Percentiles rank a stretch among this genome's conserved stretches.
Conservation (phyloP, 1,284 basidiomycete species). For the Apiotrichum laibachii region DNA sequence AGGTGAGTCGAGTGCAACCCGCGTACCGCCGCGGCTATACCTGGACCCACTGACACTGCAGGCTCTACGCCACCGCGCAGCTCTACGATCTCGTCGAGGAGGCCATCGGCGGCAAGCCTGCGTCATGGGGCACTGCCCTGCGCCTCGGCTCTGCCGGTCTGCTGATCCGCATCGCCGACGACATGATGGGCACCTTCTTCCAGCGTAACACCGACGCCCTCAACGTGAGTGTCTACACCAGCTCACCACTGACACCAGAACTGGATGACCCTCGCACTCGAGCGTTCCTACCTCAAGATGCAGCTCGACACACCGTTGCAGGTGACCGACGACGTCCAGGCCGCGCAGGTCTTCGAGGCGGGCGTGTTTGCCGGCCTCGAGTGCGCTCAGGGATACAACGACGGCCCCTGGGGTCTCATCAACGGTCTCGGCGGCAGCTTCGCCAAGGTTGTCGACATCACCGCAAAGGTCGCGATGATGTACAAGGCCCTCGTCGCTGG, state of each 20-base stretch:
- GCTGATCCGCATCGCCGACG: not conserved
- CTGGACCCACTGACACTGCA: not conserved
- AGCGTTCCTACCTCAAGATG: conserved; percentile 71
- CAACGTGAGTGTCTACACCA: not conserved
- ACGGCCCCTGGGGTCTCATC: conserved; percentile 10
- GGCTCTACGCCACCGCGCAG: conserved; percentile 8
- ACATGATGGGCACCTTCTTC: not conserved
- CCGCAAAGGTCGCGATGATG: conserved; percentile 7
- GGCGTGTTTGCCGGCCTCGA: conserved; percentile 47
- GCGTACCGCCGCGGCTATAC: not conserved
- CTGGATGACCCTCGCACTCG: conserved; percentile 67
- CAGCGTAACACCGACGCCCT: not conserved
- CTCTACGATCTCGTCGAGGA: conserved; percentile 12
- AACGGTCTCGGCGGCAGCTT: conserved; percentile 10
- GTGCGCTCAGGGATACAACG: conserved; percentile 3
- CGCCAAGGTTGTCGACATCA: conserved; percentile 3
- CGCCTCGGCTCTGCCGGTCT: conserved; percentile 2
- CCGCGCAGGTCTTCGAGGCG: conserved; percentile 74
- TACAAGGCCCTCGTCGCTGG: conserved; percentile 6
- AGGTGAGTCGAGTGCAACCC: conserved; percentile 1
- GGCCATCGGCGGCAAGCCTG: conserved; percentile 3
- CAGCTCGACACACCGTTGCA: conserved; percentile 72
- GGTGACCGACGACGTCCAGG: conserved; percentile 64
- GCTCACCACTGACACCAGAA: conserved; percentile 51
- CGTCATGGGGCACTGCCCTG: conserved; percentile 7